A percentile compares a stretch with the other conserved stretches of the same genome.
Conservation (phyloP, 257 asterid species). For the Nicotiana benthamiana region DNA sequence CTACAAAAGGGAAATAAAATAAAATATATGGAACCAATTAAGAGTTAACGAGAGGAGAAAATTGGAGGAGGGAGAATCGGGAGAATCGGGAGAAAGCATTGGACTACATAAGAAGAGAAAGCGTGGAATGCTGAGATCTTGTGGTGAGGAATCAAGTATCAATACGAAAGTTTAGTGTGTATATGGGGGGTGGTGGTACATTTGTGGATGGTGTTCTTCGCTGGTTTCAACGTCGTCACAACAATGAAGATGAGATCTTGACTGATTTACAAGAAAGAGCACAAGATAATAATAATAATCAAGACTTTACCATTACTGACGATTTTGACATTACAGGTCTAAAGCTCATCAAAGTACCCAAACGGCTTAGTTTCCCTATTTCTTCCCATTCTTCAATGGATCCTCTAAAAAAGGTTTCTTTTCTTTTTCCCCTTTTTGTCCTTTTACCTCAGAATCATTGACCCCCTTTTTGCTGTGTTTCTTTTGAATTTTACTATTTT, state of each 20-base stretch:
- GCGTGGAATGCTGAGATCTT: conserved; percentile 26
- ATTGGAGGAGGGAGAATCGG: conserved; percentile 12
- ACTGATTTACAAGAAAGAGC: conserved; percentile 3
- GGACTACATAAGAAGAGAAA: neutral
- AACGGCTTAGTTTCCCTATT: conserved; percentile 40
- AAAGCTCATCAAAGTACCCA: conserved; percentile 57
- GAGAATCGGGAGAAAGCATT: conserved; percentile 7
- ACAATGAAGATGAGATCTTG: conserved; percentile 25
- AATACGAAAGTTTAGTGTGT: conserved; percentile 25
- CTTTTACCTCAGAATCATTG: neutral
- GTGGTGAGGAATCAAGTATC: conserved; percentile 35
- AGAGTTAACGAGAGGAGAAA: too few species aligned
- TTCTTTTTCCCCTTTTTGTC: neutral
- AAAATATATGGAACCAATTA: too few species aligned
- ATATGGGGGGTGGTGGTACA: conserved; percentile 82
- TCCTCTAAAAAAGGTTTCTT: conserved; percentile 61
- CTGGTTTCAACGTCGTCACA: conserved; percentile 56
- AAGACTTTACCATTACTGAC: conserved; percentile 29
- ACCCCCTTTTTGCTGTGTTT: neutral
- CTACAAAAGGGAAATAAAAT: neutral
- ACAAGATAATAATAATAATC: conserved; percentile 1
- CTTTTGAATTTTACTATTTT: neutral
- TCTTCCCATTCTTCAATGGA: conserved; percentile 46
- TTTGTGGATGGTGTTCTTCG: conserved; percentile 89
- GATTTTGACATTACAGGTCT: conserved; percentile 76